These are phyloP conservation scores for Termitomyces sp. DNA, from an alignment of 768 basidiomycete species.

Conservation along the genomic window DNA sequence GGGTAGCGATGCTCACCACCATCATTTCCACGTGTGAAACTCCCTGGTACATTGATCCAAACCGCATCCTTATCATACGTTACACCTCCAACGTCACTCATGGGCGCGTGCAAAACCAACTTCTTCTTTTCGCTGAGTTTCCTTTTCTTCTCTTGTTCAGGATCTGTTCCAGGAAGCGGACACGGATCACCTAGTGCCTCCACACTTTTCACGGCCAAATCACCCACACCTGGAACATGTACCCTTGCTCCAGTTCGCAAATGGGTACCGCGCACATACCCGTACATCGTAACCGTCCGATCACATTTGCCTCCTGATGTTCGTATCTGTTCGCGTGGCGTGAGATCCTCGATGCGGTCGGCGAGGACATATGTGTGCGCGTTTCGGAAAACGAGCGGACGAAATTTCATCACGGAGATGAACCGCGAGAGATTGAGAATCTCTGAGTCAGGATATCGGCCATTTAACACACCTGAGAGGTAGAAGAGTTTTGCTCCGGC, in stretches of 20 bases:
- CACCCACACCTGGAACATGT: constrained; percentile 94
- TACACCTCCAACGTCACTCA: constrained; percentile 97
- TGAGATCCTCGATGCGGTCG: constrained; percentile 93
- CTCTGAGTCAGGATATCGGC: constrained; percentile 95
- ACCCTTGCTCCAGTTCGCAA: constrained; percentile 70
- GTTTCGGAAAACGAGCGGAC: constrained; percentile 94
- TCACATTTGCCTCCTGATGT: constrained; percentile 83
- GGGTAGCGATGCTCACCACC: constrained; percentile 40
- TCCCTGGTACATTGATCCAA: constrained; percentile 96
- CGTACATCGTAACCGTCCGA: constrained; percentile 90
- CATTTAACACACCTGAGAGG: constrained; percentile 93
- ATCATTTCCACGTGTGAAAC: constrained; percentile 73
- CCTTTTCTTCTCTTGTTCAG: constrained; percentile 89
- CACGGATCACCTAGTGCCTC: constrained; percentile 88
- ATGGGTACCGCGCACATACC: constrained; percentile 90
- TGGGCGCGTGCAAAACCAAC: constrained; percentile 89
- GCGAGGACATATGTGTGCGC: constrained; percentile 91
- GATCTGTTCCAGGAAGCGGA: constrained; percentile 85
- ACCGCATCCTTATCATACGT: constrained; percentile 98
- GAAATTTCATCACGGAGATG: constrained; percentile 97
- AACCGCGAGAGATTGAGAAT: constrained; percentile 95
- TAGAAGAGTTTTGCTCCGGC: constrained; percentile 98
- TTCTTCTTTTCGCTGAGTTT: constrained; percentile 96
- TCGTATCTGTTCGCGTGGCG: constrained; percentile 78
- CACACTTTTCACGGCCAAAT: constrained; percentile 72